These are phyloP conservation scores for Litchi chinensis DNA, from an alignment of 345 rosid species.

Conservation along the genomic window DNA sequence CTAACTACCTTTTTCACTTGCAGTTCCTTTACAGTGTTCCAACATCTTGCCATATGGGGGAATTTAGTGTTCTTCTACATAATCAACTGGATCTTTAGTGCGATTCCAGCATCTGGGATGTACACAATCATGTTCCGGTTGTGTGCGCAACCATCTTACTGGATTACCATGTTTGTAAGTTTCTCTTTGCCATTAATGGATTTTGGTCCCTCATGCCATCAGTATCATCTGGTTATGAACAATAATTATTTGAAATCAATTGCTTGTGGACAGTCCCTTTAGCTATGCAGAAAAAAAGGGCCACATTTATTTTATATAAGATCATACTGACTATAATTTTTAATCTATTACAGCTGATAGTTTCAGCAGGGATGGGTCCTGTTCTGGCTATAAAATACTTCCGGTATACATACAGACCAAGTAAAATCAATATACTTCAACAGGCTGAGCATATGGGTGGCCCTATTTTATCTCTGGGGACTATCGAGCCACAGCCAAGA, in stretches of 20 bases:
- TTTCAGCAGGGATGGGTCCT: slow-evolving; percentile 91
- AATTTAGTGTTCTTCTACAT: slow-evolving; percentile 74
- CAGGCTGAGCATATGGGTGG: slow-evolving; percentile 94
- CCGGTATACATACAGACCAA: slow-evolving; percentile 85
- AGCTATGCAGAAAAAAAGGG: not conserved
- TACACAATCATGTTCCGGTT: slow-evolving; percentile 95
- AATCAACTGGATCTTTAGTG: slow-evolving; percentile 84
- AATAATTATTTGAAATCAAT: not conserved
- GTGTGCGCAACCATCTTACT: slow-evolving; percentile 81
- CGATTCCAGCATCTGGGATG: slow-evolving; percentile 87
- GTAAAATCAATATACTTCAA: slow-evolving; percentile 90
- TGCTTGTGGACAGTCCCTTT: not conserved
- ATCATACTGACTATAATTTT: not conserved
- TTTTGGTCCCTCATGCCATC: not conserved
- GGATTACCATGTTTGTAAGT: slow-evolving; percentile 87
- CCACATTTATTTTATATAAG: not conserved
- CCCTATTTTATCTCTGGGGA: slow-evolving; percentile 85
- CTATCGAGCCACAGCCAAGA: slow-evolving; percentile 73
- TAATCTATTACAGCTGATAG: slow-evolving; percentile 65
- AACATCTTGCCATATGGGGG: slow-evolving; percentile 94
- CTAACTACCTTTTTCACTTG: slow-evolving; percentile 25
- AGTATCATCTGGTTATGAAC: not conserved
- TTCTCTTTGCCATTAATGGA: not conserved
- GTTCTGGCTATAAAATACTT: slow-evolving; percentile 79
- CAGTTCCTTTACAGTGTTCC: slow-evolving; percentile 90